Evolutionary conservation across 106 monocot genomes (phyloP).

Genomic region (Ottelia alismoides): DNA sequence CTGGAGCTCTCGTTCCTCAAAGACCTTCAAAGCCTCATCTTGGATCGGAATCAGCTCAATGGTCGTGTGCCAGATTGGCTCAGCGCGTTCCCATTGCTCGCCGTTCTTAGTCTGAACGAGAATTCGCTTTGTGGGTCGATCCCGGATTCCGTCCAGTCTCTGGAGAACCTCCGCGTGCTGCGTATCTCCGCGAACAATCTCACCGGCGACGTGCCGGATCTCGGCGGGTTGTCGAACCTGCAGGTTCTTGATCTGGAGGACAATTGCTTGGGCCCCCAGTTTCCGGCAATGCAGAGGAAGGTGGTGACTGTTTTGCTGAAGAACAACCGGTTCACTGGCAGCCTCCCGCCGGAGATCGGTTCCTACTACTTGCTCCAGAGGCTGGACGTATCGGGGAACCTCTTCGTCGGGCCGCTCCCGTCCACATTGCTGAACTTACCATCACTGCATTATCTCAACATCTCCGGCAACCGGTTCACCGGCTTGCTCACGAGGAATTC

Average conservation of each 20-base stretch:
- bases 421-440: constrained; percentile 58
- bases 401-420: constrained; percentile 76
- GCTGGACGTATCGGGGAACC: constrained; percentile 70
- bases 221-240: constrained; percentile 52
- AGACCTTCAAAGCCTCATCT: constrained; percentile 68
- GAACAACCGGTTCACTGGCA: constrained; percentile 64
- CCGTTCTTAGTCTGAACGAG: constrained; percentile 58
- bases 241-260: constrained; percentile 71
- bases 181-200: constrained; percentile 56
- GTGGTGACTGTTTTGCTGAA: constrained; percentile 50
- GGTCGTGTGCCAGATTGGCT: constrained; percentile 43
- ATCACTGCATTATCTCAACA: constrained; percentile 50
- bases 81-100: constrained; percentile 24
- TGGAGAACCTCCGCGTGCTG: constrained; percentile 61
- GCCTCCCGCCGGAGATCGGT: constrained; percentile 42
- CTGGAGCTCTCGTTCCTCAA: constrained; percentile 33
- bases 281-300: constrained; percentile 70
- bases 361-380: constrained; percentile 47
- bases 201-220: constrained; percentile 58
- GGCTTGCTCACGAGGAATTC: constrained; percentile 69
- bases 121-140: constrained; percentile 54
- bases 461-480: constrained; percentile 72
- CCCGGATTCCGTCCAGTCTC: constrained; percentile 36
- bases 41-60: constrained; percentile 61
- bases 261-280: constrained; percentile 72